Evolutionary conservation across 2,329 filamentous ascomycete species (phyloP), one percentile per base, ranked within the genome.

Genomic region (Colletotrichum plurivorum): DNA sequence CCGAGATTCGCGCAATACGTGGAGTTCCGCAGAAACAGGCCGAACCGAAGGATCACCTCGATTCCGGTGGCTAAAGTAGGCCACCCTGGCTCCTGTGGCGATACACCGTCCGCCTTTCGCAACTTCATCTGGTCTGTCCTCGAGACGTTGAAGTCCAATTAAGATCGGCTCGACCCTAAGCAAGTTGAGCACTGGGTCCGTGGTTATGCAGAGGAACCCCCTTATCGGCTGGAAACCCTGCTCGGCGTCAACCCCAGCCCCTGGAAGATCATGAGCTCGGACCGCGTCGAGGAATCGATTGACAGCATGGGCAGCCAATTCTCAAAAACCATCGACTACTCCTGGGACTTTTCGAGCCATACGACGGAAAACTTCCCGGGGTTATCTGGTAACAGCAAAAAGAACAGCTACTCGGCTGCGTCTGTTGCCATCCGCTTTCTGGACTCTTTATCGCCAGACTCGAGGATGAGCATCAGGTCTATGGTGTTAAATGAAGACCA

Each of bases 331-430:
- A 10, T 36, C 9, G 31, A 36, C 10, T 36, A 12, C 41, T 5
- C 5, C 22, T 25, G 22, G 22, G 22, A 25, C 22, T 4, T 25
- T 25, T 4, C 22, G 5, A 25, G 22, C 3, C 22, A 25, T 4
- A 25, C 22, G 5, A 25, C 2, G 4, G 3, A 5, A 4, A 25
- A 25, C 3, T 25, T 25, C 3, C 22, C 4, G 22, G 22, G 22
- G 22, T 25, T 25, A 25, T 25, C 22, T 2, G 22, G 31, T 36
- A 39, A 4, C 2, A 13, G 39, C 1, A 25, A 25, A 25, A 57
- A 64, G n/a, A 20, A 58, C 10, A 51, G 45, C 13, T 49, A 62
- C n/a, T 63, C 64, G 9, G 64, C 64, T 16, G 64, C 57, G 4
- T 51, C 64, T 12, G 7, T 18, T 2, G 51, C 56, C 3, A 43